Conservation (phyloP, 176 grass and related monocot genomes). For the Musa beccarii region DNA sequence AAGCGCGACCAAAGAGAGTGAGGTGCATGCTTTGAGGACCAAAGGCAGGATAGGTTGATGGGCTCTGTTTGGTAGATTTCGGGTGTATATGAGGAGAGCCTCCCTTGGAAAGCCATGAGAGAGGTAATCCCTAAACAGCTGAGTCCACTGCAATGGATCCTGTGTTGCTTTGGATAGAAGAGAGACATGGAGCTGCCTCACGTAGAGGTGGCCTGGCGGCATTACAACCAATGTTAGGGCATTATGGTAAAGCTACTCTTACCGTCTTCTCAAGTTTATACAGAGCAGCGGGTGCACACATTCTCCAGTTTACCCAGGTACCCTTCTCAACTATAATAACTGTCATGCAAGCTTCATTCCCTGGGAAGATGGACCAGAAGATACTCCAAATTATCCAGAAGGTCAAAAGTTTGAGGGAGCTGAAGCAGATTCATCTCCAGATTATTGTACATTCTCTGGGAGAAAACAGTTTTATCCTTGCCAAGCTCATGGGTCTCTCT, state of each 20-base stretch:
- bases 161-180: conserved; percentile 1
- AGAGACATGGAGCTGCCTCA: conserved; percentile 34
- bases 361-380: conserved; percentile 8
- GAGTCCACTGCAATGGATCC: conserved; percentile 20
- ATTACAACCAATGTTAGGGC: background rate
- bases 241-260: background rate
- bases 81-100: conserved; percentile 33
- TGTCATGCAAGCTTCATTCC: no score
- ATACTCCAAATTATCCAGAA: conserved; percentile 4
- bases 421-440: conserved; percentile 33
- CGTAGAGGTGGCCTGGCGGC: background rate
- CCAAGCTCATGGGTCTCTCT: conserved; percentile 32
- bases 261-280: no score
- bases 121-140: conserved; percentile 33
- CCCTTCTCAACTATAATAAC: no score
- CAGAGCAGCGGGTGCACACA: no score
- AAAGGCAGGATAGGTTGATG: conserved; percentile 24
- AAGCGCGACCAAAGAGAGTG: background rate
- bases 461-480: conserved; percentile 24
- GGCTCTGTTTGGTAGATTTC: conserved; percentile 24
- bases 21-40: conserved; percentile 42
- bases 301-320: no score
- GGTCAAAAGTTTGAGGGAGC: background rate
- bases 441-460: conserved; percentile 22
- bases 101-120: conserved; percentile 22